Base-by-base conservation (phyloP, 345 rosid species). In the Euphorbia tirucalli region DNA sequence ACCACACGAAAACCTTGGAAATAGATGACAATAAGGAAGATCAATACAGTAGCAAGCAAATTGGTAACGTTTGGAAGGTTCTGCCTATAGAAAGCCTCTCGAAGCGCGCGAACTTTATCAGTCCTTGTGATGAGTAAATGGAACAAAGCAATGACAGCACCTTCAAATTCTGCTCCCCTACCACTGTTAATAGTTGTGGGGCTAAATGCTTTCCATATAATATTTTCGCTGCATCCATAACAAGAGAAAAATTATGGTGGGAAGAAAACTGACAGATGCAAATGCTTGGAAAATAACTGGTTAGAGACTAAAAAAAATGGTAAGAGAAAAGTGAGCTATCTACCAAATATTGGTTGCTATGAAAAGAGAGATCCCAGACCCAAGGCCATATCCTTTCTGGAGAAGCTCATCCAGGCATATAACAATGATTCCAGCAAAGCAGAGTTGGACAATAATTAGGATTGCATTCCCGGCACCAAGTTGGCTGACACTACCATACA, bases 1-100 rank as follows among this genome's bases (percentile, higher is more conserved):
- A 91, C 97, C 61, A 91, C 97, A 61, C 97, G 94, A 83, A 91
- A 91, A 41, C 97, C 97, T 91, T 91, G 97, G 93, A 91, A 91
- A 85, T 91, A 89, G 77, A 89, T 86, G 48, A 91, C 97, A 71
- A 91, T 89, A 30, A 89, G 75, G 85, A 91, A 91, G 74, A 91
- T 79, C 85, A 91, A 82, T 66, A 91, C 89, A 0, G 97, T 91
- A 25, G 97, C 94, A 27, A 91, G 92, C 72, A 91, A 80, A 78
- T 91, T 91, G 14, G 97, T 91, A 68, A 91, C 97, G 66, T 91
- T 91, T 41, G 97, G 97, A 41, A 91, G 91, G 74, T 91, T 91
- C 77, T 91, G 97, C 74, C 97, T 84, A 85, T 91, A 91, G 75
- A 91, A 91, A 2, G 97, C 97, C 77, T 91, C 92, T 1, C 91